Percentiles rank a stretch among this genome's conserved stretches.
Conservation (phyloP, 805 yeast genomes). For the Ogataea trehaloabstinens region DNA sequence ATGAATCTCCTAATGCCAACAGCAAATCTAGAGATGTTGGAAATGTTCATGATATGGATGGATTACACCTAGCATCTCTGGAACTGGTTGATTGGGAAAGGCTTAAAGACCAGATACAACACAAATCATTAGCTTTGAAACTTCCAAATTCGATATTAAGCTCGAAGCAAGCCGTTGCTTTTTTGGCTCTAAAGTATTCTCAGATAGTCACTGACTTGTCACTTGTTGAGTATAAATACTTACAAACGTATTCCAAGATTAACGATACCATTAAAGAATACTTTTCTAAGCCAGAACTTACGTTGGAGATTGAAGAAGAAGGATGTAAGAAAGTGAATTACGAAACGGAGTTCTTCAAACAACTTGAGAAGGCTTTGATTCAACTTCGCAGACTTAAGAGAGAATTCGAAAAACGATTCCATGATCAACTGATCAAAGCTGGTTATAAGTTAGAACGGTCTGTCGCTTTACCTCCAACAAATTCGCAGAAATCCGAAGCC, state of each 20-base stretch:
- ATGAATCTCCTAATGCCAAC: not conserved
- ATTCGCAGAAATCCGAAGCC: conserved; percentile 12
- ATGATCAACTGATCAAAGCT: not conserved
- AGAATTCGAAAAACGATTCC: conserved; percentile 15
- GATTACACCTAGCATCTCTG: conserved; percentile 9
- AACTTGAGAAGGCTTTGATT: conserved; percentile 22
- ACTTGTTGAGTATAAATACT: conserved; percentile 27
- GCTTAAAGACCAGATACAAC: not conserved
- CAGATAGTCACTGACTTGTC: conserved; percentile 26
- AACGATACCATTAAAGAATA: conserved; percentile 26
- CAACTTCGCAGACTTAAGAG: conserved; percentile 14
- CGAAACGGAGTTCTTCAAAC: conserved; percentile 23
- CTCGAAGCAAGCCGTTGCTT: conserved; percentile 7
- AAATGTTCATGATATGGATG: conserved; percentile 4
- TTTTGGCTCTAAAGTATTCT: conserved; percentile 24
- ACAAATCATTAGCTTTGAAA: conserved; percentile 1
- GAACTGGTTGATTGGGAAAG: conserved; percentile 8
- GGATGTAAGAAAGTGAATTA: conserved; percentile 24
- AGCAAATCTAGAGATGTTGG: conserved; percentile 1
- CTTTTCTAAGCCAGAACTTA: conserved; percentile 23
- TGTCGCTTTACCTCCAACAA: too few relatives aligned
- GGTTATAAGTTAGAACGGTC: conserved; percentile 1
- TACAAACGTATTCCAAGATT: conserved; percentile 23
- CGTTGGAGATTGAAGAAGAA: conserved; percentile 23
- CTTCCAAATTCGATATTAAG: conserved; percentile 6